Conservation (phyloP, 306 rosid species). For the Cucurbita maxima region DNA sequence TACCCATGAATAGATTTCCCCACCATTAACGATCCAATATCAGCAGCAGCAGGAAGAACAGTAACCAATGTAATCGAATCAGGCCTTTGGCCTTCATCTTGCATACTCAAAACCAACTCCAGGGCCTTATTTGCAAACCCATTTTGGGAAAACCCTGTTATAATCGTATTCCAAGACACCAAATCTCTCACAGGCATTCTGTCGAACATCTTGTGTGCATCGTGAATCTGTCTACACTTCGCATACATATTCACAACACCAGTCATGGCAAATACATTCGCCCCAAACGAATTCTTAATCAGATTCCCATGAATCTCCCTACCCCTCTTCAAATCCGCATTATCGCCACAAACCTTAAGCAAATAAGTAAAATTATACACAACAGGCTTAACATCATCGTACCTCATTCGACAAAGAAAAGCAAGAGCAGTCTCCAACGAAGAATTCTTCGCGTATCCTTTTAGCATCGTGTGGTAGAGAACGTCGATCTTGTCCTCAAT, state of each 20-base stretch:
- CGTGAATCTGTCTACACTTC: constrained; percentile 41
- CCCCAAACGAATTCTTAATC: constrained; percentile 38
- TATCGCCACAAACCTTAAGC: constrained; percentile 57
- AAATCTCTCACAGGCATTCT: constrained; percentile 73
- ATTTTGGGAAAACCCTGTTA: constrained; percentile 72
- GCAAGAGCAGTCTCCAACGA: constrained; percentile 24
- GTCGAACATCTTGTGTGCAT: constrained; percentile 70
- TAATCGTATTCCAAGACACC: constrained; percentile 72
- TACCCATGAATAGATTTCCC: constrained; percentile 70
- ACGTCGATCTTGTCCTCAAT: constrained; percentile 49
- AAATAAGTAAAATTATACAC: constrained; percentile 75
- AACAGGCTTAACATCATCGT: constrained; percentile 51
- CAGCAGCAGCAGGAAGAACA: constrained; percentile 70
- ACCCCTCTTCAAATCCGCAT: constrained; percentile 53
- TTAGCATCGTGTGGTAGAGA: constrained; percentile 74
- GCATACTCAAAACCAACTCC: constrained; percentile 45
- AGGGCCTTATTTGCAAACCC: constrained; percentile 47
- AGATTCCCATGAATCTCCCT: constrained; percentile 68
- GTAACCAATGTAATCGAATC: constrained; percentile 73
- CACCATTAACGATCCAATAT: constrained; percentile 37
- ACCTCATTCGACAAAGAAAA: constrained; percentile 45
- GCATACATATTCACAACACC: constrained; percentile 69
- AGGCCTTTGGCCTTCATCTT: constrained; percentile 47
- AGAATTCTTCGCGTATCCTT: constrained; percentile 65
- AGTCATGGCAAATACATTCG: constrained; percentile 75